Evolutionary conservation across 2,329 filamentous ascomycete species (phyloP), one percentile per base, ranked within the genome.

Genomic region (Pseudogymnoascus sp.): DNA sequence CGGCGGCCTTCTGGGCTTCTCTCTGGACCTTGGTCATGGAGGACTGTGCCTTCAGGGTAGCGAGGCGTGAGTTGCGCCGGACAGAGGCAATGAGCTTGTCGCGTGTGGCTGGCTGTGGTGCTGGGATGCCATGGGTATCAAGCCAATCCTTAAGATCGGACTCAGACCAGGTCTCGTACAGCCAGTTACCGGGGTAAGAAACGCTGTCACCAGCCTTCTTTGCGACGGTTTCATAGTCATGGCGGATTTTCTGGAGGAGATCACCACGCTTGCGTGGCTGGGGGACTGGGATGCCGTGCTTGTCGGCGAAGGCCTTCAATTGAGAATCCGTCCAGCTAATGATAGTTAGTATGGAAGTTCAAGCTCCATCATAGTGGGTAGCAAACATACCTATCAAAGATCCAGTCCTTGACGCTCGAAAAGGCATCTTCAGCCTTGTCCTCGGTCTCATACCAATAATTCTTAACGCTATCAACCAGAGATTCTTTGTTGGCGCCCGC

Each of bases 121-220:
- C 90, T 11, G 91, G 88, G 76, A 93, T 87, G 61, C 95, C 95
- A 69, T 91, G 86, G 68, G 88, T 88, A 71, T 97, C 95, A 56
- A 97, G 88, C 89, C 90, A 99, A 68, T 90, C 84, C 81, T 97
- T 97, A 66, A 96, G 79, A 60, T 97, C 93, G 68, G 93, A 97
- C 68, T 96, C 78, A 61, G 90, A 88, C 95, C 95, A 99, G 6
- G 88, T 82, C 65, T 87, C 83, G 74, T 97, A 99, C 46, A 97
- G 80, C 95, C 95, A 97, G 78, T 97, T 86, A 40, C 95, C 95
- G 36, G 95, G 95, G 73, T 97, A 97, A n/a, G 86, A 78, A 61
- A 85, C 79, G 12, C 91, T 88, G 77, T 97, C 88, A 65, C 90
- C 90, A 9, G 75, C 74, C 76, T 86, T 87, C 76, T 91, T 87